Evolutionary conservation across 2,329 filamentous ascomycete species (phyloP).

Genomic region (Cryphonectria carpinicola): DNA sequence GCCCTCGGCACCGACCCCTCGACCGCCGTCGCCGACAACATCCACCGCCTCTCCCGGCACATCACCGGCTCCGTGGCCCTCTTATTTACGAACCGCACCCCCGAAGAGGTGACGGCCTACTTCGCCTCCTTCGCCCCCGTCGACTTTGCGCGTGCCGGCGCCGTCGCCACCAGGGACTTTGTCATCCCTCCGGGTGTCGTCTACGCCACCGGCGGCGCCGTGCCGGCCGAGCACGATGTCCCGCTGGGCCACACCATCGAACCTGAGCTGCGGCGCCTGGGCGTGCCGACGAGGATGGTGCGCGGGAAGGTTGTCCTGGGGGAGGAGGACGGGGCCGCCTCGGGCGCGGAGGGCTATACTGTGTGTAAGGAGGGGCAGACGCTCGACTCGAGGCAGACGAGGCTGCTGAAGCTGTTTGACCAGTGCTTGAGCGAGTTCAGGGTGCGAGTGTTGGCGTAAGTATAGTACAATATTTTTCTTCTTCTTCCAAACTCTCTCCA

Average conservation of each 20-base stretch:
- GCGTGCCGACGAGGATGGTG: conserved; percentile 85
- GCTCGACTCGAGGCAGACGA: conserved; percentile 89
- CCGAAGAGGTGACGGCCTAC: conserved; percentile 69
- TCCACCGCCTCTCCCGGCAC: conserved; percentile 70
- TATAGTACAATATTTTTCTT: conserved; percentile 29
- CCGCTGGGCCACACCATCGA: conserved; percentile 87
- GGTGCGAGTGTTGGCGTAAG: conserved; percentile 75
- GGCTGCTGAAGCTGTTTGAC: conserved; percentile 90
- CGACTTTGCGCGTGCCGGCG: conserved; percentile 91
- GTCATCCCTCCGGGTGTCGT: conserved; percentile 82
- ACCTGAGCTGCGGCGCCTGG: conserved; percentile 85
- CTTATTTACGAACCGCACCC: conserved; percentile 81
- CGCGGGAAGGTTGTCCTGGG: conserved; percentile 84
- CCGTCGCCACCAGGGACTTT: conserved; percentile 73
- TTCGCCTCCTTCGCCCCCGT: conserved; percentile 73
- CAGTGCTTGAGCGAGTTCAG: conserved; percentile 90
- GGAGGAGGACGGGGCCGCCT: conserved; percentile 52
- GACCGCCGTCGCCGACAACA: conserved; percentile 79
- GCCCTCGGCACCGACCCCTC: conserved; percentile 80
- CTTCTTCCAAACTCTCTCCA: too few relatives aligned
- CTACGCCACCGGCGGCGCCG: conserved; percentile 78
- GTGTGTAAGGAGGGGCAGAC: conserved; percentile 86
- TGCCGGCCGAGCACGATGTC: conserved; percentile 80
- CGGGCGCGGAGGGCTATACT: conserved; percentile 61
- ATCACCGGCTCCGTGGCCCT: conserved; percentile 85